phyloP scores from a whole-genome alignment of 345 rosid genomes.

The Gossypium herbaceum region DNA sequence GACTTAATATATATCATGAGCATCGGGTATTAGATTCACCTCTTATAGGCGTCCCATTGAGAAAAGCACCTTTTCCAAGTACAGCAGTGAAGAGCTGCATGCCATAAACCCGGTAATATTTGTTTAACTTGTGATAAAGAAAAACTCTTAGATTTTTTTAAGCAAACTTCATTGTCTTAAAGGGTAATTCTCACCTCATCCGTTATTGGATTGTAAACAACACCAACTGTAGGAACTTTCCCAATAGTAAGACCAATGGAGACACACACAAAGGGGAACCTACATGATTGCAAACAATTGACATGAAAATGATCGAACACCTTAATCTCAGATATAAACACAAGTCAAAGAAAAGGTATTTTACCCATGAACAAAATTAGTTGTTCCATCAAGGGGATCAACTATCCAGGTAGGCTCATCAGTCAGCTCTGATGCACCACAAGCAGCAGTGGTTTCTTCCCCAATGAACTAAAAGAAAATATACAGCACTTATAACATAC shows the following conservation, averaged over 20 bases:
- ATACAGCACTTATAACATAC: background rate
- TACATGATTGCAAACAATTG: slow-evolving; percentile 20
- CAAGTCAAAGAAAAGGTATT: slow-evolving; percentile 5
- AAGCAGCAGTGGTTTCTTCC: slow-evolving; percentile 93
- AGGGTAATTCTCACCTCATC: slow-evolving; percentile 58
- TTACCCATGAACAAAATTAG: slow-evolving; percentile 96
- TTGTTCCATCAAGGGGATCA: slow-evolving; percentile 99
- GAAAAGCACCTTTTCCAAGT: slow-evolving; percentile 72
- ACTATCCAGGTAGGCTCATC: slow-evolving; percentile 98
- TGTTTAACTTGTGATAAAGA: background rate
- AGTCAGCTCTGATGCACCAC: slow-evolving; percentile 67
- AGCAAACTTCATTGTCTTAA: background rate
- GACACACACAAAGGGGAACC: slow-evolving; percentile 86
- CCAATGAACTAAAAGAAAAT: slow-evolving; percentile 64
- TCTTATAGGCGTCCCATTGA: slow-evolving; percentile 77
- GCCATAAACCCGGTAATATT: slow-evolving; percentile 10
- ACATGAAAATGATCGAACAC: background rate
- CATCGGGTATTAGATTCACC: slow-evolving; percentile 35
- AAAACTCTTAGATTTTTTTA: background rate
- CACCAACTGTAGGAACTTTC: slow-evolving; percentile 81
- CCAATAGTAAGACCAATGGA: slow-evolving; percentile 92
- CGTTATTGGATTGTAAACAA: slow-evolving; percentile 89
- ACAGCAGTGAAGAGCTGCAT: slow-evolving; percentile 75
- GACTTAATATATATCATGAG: background rate
- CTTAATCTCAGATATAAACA: background rate